A percentile compares a stretch with the other conserved stretches of the same genome.
Evolutionary conservation across 805 yeast genomes (phyloP).

Genomic region (Metschnikowia anglica): DNA sequence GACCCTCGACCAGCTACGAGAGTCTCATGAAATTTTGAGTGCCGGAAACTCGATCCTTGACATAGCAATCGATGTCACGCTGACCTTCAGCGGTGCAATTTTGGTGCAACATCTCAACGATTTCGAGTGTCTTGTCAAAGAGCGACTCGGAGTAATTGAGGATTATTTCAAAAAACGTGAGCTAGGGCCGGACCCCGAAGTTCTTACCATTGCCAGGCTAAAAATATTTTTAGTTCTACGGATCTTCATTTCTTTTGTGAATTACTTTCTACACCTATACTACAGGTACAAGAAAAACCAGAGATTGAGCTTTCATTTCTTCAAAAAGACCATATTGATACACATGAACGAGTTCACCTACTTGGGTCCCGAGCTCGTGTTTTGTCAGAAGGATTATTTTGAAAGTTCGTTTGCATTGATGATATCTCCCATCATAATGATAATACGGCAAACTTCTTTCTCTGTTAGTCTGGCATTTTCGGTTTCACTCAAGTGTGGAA

Average conservation of each 20-base stretch:
- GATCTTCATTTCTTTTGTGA: slow-evolving; percentile 18
- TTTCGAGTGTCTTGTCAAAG: slow-evolving; percentile 10
- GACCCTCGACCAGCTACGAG: slow-evolving; percentile 7
- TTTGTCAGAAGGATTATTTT: slow-evolving; percentile 10
- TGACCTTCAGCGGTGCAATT: slow-evolving; percentile 5
- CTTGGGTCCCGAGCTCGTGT: slow-evolving; percentile 16
- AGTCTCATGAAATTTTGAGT: slow-evolving; percentile 2
- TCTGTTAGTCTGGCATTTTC: slow-evolving; percentile 15
- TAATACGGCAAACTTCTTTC: slow-evolving; percentile 12
- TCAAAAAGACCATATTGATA: slow-evolving; percentile 18
- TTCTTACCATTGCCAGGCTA: slow-evolving; percentile 1
- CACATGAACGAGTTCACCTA: slow-evolving; percentile 19
- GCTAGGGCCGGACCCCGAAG: neutral
- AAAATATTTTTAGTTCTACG: slow-evolving; percentile 7
- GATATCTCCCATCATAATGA: slow-evolving; percentile 15
- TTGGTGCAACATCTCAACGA: slow-evolving; percentile 13
- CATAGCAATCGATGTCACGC: slow-evolving; percentile 9
- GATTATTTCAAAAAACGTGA: slow-evolving; percentile 8
- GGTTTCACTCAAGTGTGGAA: slow-evolving; percentile 13
- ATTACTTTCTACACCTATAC: slow-evolving; percentile 22
- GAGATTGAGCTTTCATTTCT: slow-evolving; percentile 19
- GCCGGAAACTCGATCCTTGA: slow-evolving; percentile 15
- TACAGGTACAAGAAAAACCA: slow-evolving; percentile 18
- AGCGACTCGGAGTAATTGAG: slow-evolving; percentile 13
- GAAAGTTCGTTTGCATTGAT: slow-evolving; percentile 13